Percentiles rank a stretch among this genome's conserved stretches.
Conservation (phyloP, 1,139 yeast genomes). For the Eremothecium cymbalariae region DNA sequence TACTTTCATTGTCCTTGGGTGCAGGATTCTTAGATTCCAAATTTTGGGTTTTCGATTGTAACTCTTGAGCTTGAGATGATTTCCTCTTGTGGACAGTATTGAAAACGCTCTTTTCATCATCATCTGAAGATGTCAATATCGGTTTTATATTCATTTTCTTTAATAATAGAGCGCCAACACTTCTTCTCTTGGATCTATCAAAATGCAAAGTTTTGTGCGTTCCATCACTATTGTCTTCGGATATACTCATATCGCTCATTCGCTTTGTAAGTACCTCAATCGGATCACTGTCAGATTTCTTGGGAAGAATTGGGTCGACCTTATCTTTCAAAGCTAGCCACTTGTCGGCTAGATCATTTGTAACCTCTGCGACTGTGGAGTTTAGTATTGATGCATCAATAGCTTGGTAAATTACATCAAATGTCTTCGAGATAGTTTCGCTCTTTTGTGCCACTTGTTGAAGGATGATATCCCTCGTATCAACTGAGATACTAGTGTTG, state of each 20-base stretch:
- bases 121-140: conserved; percentile 13
- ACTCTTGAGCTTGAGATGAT: too few species aligned
- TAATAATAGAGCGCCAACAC: conserved; percentile 33
- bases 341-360: conserved; percentile 30
- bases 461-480: conserved; percentile 15
- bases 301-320: conserved; percentile 6
- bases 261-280: conserved; percentile 7
- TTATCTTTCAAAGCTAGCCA: conserved; percentile 29
- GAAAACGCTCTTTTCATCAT: too few species aligned
- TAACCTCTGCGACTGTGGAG: conserved; percentile 27
- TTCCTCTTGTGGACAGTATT: too few species aligned
- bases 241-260: conserved; percentile 9
- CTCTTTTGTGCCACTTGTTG: conserved; percentile 26
- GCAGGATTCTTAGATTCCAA: too few species aligned
- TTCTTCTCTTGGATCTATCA: conserved; percentile 9
- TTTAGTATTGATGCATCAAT: conserved; percentile 34
- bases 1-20: too few species aligned
- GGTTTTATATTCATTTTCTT: conserved; percentile 36
- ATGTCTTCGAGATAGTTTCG: conserved; percentile 31
- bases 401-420: conserved; percentile 35
- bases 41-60: too few species aligned
- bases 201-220: conserved; percentile 9
- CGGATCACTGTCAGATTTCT: conserved; percentile 7
- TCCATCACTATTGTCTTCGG: conserved; percentile 12
- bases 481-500: conserved; percentile 9